phyloP scores from a whole-genome alignment of 2,329 filamentous ascomycete genomes.

The Xylariaceae sp. region DNA sequence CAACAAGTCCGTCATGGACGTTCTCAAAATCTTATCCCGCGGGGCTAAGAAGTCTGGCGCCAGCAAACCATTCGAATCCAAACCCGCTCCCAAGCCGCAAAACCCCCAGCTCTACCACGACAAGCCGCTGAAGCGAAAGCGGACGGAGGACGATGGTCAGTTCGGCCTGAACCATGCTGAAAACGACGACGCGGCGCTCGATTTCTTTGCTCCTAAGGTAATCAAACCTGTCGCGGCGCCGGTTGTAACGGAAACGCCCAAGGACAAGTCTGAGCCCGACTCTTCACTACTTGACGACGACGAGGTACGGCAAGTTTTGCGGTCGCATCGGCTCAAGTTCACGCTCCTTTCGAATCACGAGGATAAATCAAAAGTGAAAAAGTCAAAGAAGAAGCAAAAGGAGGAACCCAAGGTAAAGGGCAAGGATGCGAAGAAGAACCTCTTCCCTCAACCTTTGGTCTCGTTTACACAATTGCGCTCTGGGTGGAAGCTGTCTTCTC shows the following conservation, averaged over 20 bases:
- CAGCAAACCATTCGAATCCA: slow-evolving; percentile 30
- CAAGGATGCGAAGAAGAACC: slow-evolving; percentile 51
- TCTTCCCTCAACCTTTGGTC: slow-evolving; percentile 75
- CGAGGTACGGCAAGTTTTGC: slow-evolving; percentile 67
- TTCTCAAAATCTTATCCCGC: slow-evolving; percentile 66
- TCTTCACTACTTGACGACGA: slow-evolving; percentile 54
- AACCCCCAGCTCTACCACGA: slow-evolving; percentile 65
- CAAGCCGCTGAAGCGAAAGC: slow-evolving; percentile 56
- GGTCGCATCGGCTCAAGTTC: slow-evolving; percentile 78
- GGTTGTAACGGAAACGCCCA: slow-evolving; percentile 18
- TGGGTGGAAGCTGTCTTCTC: slow-evolving; percentile 66
- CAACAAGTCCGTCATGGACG: slow-evolving; percentile 51
- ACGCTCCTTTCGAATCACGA: slow-evolving; percentile 60
- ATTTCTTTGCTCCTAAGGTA: slow-evolving; percentile 54
- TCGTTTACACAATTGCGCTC: slow-evolving; percentile 68
- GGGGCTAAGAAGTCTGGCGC: slow-evolving; percentile 56
- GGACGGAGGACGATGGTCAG: slow-evolving; percentile 34
- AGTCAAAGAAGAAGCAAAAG: slow-evolving; percentile 52
- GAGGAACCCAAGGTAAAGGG: slow-evolving; percentile 41
- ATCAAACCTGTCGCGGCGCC: slow-evolving; percentile 25
- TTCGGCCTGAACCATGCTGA: slow-evolving; percentile 33
- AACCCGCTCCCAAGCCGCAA: slow-evolving; percentile 39
- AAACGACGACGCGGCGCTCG: slow-evolving; percentile 36
- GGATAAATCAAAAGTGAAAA: slow-evolving; percentile 50
- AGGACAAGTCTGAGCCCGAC: slow-evolving; percentile 20